Percentiles rank a stretch among this genome's conserved stretches.
These are phyloP conservation scores for Ascosphaera pollenicola DNA, from an alignment of 2,329 filamentous ascomycete species.

Conservation along the genomic window DNA sequence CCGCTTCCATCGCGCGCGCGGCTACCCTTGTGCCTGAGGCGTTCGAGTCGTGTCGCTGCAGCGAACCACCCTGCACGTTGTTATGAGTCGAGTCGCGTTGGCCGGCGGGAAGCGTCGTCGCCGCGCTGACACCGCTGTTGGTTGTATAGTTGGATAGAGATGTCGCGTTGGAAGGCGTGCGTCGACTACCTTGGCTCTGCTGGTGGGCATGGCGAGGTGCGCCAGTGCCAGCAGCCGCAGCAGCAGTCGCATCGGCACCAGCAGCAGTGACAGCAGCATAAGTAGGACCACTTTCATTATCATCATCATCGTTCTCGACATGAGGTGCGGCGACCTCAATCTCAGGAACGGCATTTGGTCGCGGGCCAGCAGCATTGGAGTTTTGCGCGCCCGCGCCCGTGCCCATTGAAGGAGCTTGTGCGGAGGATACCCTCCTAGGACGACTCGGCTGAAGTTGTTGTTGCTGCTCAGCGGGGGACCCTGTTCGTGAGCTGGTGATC, in stretches of 20 bases:
- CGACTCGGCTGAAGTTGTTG: no score
- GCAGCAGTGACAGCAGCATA: no score
- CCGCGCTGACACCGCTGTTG: neutral
- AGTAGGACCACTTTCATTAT: no score
- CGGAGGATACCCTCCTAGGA: no score
- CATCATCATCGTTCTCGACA: no score
- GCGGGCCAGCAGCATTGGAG: no score
- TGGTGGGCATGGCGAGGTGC: neutral
- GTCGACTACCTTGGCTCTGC: neutral
- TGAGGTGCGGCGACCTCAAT: no score
- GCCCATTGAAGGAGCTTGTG: no score
- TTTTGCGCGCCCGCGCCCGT: no score
- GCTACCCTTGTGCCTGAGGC: constrained; percentile 12
- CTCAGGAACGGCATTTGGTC: no score
- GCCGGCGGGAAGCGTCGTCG: constrained; percentile 25
- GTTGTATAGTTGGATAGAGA: neutral
- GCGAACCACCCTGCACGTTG: neutral
- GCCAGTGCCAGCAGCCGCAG: neutral
- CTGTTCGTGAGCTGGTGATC: no score
- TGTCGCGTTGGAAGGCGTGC: neutral
- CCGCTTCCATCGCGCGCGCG: constrained; percentile 25
- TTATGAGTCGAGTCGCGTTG: constrained; percentile 29
- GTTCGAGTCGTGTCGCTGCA: neutral
- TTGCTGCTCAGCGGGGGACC: no score
- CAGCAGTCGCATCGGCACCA: neutral